Evolutionary conservation across 345 rosid genomes (phyloP).

Genomic region (Cardamine chenopodiifolia): DNA sequence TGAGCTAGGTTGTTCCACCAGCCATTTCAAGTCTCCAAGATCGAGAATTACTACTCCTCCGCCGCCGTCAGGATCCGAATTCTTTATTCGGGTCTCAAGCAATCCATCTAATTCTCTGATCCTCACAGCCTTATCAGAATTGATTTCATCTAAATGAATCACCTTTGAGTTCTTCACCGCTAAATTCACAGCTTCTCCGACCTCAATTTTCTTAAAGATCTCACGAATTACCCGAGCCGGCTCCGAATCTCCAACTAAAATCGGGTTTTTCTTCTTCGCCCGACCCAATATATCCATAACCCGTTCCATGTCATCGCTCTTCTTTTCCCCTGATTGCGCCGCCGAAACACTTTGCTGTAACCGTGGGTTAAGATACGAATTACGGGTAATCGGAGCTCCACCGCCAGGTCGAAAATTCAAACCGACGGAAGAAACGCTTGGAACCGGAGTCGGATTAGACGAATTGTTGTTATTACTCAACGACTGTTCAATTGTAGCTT

Average conservation of each 20-base stretch:
- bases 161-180: constrained; percentile 64
- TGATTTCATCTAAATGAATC: constrained; percentile 65
- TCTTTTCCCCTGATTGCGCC: constrained; percentile 51
- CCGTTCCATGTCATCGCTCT: constrained; percentile 65
- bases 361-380: constrained; percentile 75
- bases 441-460: constrained; percentile 42
- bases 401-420: constrained; percentile 63
- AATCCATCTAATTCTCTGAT: constrained; percentile 57
- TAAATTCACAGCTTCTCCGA: constrained; percentile 49
- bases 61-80: constrained; percentile 36
- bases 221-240: constrained; percentile 75
- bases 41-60: constrained; percentile 66
- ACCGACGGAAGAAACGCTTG: constrained; percentile 54
- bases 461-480: constrained; percentile 47
- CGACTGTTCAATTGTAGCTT: constrained; percentile 89
- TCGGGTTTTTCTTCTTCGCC: constrained; percentile 75
- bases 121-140: constrained; percentile 52
- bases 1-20: constrained; percentile 62
- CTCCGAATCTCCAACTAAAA: constrained; percentile 88
- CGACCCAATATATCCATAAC: constrained; percentile 71
- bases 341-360: constrained; percentile 60
- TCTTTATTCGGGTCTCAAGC: constrained; percentile 56
- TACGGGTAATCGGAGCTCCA: constrained; percentile 49
- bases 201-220: constrained; percentile 60
- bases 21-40: constrained; percentile 96